These are phyloP conservation scores for Colletotrichum sansevieriae DNA, from an alignment of 2,329 filamentous ascomycete genomes.

Conservation along the genomic window DNA sequence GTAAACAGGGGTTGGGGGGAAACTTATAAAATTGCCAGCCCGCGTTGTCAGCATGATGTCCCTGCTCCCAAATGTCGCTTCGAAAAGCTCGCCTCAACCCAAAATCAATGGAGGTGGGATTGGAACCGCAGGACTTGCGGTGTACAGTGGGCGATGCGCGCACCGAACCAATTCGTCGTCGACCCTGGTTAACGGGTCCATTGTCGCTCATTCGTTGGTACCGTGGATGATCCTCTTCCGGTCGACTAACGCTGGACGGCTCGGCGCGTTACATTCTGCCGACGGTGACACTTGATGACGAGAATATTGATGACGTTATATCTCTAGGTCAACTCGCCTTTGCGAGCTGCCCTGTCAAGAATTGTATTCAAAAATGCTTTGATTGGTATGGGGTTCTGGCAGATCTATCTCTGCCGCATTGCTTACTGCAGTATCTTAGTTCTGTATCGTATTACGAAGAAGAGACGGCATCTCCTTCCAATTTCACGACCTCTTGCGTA, in stretches of 20 bases:
- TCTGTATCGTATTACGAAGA: not conserved
- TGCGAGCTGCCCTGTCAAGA: not conserved
- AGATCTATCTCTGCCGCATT: not conserved
- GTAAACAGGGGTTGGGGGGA: too few species aligned
- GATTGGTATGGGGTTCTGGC: conserved; percentile 10
- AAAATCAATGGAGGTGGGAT: not conserved
- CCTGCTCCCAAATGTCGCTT: not conserved
- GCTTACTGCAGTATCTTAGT: not conserved
- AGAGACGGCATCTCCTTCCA: not conserved
- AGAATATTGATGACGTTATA: conserved; percentile 4
- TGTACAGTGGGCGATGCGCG: conserved; percentile 6
- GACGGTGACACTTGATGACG: not conserved
- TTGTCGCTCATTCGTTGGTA: conserved; percentile 4
- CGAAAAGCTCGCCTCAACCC: not conserved
- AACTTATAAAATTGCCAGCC: too few species aligned
- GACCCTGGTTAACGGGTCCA: not conserved
- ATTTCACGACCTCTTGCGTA: conserved; percentile 5
- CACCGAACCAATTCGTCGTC: not conserved
- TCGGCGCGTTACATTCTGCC: conserved; percentile 19
- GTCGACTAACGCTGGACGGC: conserved; percentile 8
- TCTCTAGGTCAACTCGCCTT: not conserved
- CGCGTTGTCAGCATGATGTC: too few species aligned
- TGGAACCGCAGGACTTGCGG: conserved; percentile 8
- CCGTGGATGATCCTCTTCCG: conserved; percentile 17
- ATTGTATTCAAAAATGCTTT: not conserved